These are phyloP conservation scores for Malassezia dermatis DNA, from an alignment of 1,284 basidiomycete genomes.

Conservation along the genomic window DNA sequence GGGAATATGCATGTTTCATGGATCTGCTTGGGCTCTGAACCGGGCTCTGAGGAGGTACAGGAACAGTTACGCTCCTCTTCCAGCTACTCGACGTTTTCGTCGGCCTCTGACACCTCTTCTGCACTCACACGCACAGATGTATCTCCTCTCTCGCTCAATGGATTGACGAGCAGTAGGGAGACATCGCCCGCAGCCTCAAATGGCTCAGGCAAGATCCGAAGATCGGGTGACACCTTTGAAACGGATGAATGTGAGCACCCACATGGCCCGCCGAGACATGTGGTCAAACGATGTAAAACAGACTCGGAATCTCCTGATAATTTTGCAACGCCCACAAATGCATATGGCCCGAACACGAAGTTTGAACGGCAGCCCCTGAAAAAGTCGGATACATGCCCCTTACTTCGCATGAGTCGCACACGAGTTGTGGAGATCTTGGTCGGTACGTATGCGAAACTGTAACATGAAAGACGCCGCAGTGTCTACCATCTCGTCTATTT, in stretches of 20 bases:
- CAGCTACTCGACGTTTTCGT: constrained; percentile 16
- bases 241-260: background rate
- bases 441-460: constrained; percentile 5
- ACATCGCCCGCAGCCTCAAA: constrained; percentile 9
- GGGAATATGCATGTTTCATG: background rate
- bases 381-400: background rate
- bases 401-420: constrained; percentile 4
- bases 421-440: constrained; percentile 14
- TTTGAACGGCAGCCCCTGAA: background rate
- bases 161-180: background rate
- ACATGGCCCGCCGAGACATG: background rate
- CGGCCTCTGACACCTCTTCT: constrained; percentile 19
- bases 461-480: background rate
- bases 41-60: background rate
- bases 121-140: constrained; percentile 1
- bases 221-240: background rate
- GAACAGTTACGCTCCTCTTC: background rate
- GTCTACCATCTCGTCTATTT: constrained; percentile 9
- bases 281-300: constrained; percentile 5
- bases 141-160: constrained; percentile 1
- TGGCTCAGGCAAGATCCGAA: background rate
- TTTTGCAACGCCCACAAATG: background rate
- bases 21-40: background rate
- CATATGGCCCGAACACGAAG: background rate
- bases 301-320: background rate